These are phyloP conservation scores for Cucurbita maxima DNA, from an alignment of 306 rosid genomes.

Conservation along the genomic window DNA sequence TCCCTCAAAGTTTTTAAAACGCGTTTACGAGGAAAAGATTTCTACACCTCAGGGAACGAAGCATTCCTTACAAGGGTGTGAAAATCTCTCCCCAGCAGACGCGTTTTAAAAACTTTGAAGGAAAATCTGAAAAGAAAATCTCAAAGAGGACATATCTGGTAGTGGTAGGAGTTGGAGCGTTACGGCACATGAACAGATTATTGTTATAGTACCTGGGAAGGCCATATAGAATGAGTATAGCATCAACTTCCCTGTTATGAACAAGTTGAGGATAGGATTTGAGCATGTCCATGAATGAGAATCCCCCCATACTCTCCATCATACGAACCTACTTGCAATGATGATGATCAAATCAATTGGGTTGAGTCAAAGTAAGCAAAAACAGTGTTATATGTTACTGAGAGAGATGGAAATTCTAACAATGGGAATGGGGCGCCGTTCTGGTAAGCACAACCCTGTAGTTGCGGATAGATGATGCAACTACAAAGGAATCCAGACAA, in stretches of 20 bases:
- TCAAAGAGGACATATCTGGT: too few relatives aligned
- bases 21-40: too few relatives aligned
- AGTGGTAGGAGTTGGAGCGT: too few relatives aligned
- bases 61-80: too few relatives aligned
- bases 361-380: not conserved
- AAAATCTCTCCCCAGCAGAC: too few relatives aligned
- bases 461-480: slow-evolving; percentile 86
- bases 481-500: too few relatives aligned
- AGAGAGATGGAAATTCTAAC: not conserved
- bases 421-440: slow-evolving; percentile 45
- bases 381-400: not conserved
- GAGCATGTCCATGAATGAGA: slow-evolving; percentile 50
- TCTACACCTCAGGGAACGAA: too few relatives aligned
- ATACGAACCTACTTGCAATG: slow-evolving; percentile 36
- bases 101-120: too few relatives aligned
- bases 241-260: slow-evolving; percentile 82
- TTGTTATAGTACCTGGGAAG: slow-evolving; percentile 66
- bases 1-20: too few relatives aligned
- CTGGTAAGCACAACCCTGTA: slow-evolving; percentile 88
- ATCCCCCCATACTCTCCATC: slow-evolving; percentile 57
- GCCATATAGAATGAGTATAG: slow-evolving; percentile 88
- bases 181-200: not conserved
- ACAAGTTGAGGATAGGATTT: slow-evolving; percentile 58
- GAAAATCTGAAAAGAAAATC: too few relatives aligned
- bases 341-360: not conserved